Evolutionary conservation across 768 basidiomycete species (phyloP).

Genomic region (Boletus rubroflammeus): DNA sequence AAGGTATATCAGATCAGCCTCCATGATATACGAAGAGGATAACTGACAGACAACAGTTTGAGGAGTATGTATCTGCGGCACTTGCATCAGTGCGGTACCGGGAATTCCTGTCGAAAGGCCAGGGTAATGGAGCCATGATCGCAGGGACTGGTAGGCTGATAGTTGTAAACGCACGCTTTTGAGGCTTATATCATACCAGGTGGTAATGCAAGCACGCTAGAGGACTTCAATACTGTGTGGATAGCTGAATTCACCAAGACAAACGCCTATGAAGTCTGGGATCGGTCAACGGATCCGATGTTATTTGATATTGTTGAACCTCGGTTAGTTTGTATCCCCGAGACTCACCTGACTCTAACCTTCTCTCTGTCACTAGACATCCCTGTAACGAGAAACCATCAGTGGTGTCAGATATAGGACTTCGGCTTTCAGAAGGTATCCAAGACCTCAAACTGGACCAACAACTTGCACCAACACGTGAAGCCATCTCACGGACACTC

Average conservation of each 20-base stretch:
- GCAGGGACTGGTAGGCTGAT: conserved; percentile 48
- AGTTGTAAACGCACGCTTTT: background rate
- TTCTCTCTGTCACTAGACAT: conserved; percentile 50
- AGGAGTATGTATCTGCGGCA: conserved; percentile 90
- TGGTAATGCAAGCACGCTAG: conserved; percentile 53
- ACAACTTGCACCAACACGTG: conserved; percentile 88
- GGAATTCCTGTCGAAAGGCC: conserved; percentile 74
- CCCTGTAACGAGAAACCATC: conserved; percentile 91
- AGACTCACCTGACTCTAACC: conserved; percentile 1
- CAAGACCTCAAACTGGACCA: conserved; percentile 92
- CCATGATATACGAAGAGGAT: background rate
- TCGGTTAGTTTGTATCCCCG: conserved; percentile 44
- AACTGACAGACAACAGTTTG: conserved; percentile 46
- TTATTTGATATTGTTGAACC: conserved; percentile 96
- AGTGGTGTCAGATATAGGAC: conserved; percentile 85
- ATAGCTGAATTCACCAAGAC: conserved; percentile 85
- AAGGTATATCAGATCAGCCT: conserved; percentile 49
- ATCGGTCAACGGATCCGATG: conserved; percentile 83
- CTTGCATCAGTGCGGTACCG: conserved; percentile 87
- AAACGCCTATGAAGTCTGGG: conserved; percentile 87
- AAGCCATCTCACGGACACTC: conserved; percentile 79
- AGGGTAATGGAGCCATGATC: conserved; percentile 60
- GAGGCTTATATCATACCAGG: conserved; percentile 35
- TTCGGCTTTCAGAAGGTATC: conserved; percentile 89
- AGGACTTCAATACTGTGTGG: conserved; percentile 89